A percentile compares a stretch with the other conserved stretches of the same genome.
phyloP scores from a whole-genome alignment of 2,329 filamentous ascomycete genomes.

The Drechslera avenae region DNA sequence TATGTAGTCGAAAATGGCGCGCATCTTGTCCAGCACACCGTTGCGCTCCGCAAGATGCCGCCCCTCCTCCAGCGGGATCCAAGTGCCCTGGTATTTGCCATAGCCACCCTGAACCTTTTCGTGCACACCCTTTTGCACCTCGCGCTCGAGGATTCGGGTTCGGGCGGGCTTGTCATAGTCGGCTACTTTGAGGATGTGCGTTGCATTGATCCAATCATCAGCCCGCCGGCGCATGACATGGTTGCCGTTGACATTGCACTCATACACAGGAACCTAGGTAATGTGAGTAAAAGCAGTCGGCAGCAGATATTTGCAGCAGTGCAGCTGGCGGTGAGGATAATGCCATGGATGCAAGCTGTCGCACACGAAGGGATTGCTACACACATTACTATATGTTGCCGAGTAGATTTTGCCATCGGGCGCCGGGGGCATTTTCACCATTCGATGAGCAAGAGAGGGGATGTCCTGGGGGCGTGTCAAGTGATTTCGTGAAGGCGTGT shows the following conservation, averaged over 20 bases:
- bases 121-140: conserved; percentile 94
- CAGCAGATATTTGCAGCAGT: not conserved
- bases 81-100: conserved; percentile 98
- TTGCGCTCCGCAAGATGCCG: conserved; percentile 84
- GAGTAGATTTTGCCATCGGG: conserved; percentile 61
- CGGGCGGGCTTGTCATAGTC: conserved; percentile 96
- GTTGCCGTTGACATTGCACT: conserved; percentile 83
- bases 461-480: conserved; percentile 10
- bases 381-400: conserved; percentile 66
- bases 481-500: conserved; percentile 24
- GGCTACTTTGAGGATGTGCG: conserved; percentile 95
- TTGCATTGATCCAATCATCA: conserved; percentile 99
- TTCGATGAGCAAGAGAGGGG: conserved; percentile 8
- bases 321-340: not conserved
- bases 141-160: conserved; percentile 91
- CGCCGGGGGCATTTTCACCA: conserved; percentile 44
- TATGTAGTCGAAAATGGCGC: conserved; percentile 86
- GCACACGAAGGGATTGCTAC: conserved; percentile 8
- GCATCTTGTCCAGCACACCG: conserved; percentile 80
- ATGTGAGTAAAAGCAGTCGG: conserved; percentile 18
- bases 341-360: not conserved
- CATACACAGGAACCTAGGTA: conserved; percentile 86
- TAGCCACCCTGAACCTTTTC: conserved; percentile 99
- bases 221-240: conserved; percentile 95
- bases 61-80: conserved; percentile 87